Percentiles rank a stretch among this genome's conserved stretches.
Conservation (phyloP, 1,139 yeast species). For the Kodamaea suecica region DNA sequence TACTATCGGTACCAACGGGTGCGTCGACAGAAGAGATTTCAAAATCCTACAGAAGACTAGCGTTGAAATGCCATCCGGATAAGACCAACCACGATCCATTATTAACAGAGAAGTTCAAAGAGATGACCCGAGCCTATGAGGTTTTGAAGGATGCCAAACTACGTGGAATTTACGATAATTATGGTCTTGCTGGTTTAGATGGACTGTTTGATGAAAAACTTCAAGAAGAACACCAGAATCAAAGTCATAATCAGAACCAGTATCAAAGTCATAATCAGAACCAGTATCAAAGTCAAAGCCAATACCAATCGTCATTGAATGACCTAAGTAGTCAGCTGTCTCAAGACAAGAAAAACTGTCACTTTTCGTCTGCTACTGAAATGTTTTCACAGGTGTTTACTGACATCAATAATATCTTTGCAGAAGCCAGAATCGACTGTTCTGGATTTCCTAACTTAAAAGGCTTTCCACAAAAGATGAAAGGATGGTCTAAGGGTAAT, state of each 20-base stretch:
- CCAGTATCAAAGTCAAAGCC: background rate
- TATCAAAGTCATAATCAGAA: background rate
- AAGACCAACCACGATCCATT: slow-evolving; percentile 46
- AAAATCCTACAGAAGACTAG: slow-evolving; percentile 38
- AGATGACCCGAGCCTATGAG: slow-evolving; percentile 43
- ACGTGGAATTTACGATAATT: slow-evolving; percentile 35
- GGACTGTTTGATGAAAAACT: slow-evolving; percentile 21
- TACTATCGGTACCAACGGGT: slow-evolving; percentile 30
- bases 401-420: slow-evolving; percentile 35
- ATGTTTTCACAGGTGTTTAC: slow-evolving; percentile 41
- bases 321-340: background rate
- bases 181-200: slow-evolving; percentile 41
- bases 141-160: slow-evolving; percentile 31
- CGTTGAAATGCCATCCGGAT: slow-evolving; percentile 46
- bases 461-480: too few relatives aligned
- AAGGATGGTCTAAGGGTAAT: too few relatives aligned
- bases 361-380: slow-evolving; percentile 21
- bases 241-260: background rate
- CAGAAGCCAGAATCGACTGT: slow-evolving; percentile 1
- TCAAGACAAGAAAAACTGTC: slow-evolving; percentile 1
- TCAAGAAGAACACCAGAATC: slow-evolving; percentile 1
- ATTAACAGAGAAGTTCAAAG: slow-evolving; percentile 44
- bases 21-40: slow-evolving; percentile 43
- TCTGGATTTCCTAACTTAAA: slow-evolving; percentile 3
- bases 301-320: too few relatives aligned